phyloP scores from a whole-genome alignment of 805 yeast species.

The Lachancea cidri region DNA sequence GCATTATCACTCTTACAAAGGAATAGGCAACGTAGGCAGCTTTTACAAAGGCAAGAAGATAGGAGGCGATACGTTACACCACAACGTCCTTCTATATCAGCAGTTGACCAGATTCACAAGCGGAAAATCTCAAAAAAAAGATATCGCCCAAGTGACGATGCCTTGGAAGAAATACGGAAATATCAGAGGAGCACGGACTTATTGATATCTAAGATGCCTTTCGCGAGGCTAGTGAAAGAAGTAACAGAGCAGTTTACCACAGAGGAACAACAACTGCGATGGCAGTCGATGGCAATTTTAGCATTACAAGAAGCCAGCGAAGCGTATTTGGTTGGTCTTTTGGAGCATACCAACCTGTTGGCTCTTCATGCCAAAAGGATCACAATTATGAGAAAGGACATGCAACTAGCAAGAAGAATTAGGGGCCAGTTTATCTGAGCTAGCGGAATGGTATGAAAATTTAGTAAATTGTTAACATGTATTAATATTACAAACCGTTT shows the following conservation, averaged over 20 bases:
- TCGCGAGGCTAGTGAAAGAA: constrained; percentile 71
- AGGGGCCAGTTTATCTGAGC: constrained; percentile 45
- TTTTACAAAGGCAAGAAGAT: constrained; percentile 12
- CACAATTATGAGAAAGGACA: constrained; percentile 81
- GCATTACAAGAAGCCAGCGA: constrained; percentile 82
- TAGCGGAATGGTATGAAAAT: neutral
- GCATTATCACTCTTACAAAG: constrained; percentile 28
- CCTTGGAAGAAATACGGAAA: constrained; percentile 61
- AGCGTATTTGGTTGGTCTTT: constrained; percentile 64
- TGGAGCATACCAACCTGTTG: constrained; percentile 73
- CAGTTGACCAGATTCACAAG: constrained; percentile 13
- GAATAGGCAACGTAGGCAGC: constrained; percentile 26
- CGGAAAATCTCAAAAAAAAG: constrained; percentile 41
- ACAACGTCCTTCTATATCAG: constrained; percentile 8
- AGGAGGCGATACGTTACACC: constrained; percentile 9
- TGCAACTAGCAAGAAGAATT: constrained; percentile 72
- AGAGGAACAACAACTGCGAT: constrained; percentile 54
- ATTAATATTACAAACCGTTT: constrained; percentile 2
- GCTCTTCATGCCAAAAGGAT: constrained; percentile 79
- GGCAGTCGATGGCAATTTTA: constrained; percentile 75
- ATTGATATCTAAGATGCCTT: constrained; percentile 65
- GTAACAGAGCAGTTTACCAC: constrained; percentile 49
- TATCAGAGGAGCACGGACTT: constrained; percentile 66
- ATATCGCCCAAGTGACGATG: constrained; percentile 60
- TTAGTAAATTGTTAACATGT: neutral